These are phyloP conservation scores for Penicillium fimorum DNA, from an alignment of 495 filamentous ascomycete species.

Conservation along the genomic window DNA sequence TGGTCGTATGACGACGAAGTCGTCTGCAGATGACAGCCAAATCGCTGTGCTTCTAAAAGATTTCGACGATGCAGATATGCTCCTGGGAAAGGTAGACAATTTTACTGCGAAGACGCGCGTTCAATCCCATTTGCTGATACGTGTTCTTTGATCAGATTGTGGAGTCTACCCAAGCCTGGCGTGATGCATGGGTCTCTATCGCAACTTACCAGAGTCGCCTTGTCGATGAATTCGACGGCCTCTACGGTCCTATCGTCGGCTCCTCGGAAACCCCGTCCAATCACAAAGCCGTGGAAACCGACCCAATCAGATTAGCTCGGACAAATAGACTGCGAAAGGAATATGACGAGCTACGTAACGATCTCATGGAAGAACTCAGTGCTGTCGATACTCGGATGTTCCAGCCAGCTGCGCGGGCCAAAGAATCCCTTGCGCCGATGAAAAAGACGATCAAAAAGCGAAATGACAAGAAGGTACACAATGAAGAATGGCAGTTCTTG, in stretches of 20 bases:
- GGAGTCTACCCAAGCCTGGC: slow-evolving; percentile 77
- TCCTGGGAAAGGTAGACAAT: slow-evolving; percentile 64
- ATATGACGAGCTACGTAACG: slow-evolving; percentile 72
- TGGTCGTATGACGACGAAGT: slow-evolving; percentile 62
- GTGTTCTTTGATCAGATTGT: slow-evolving; percentile 59
- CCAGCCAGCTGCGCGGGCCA: slow-evolving; percentile 68
- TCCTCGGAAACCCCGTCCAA: slow-evolving; percentile 51
- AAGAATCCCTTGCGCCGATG: slow-evolving; percentile 68
- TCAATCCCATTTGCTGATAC: slow-evolving; percentile 5
- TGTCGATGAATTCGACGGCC: slow-evolving; percentile 66
- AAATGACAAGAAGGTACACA: slow-evolving; percentile 74
- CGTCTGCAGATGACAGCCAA: slow-evolving; percentile 74
- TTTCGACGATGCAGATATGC: slow-evolving; percentile 79
- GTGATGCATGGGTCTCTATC: slow-evolving; percentile 79
- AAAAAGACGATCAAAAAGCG: slow-evolving; percentile 91
- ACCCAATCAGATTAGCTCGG: slow-evolving; percentile 60
- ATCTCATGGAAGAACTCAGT: slow-evolving; percentile 70
- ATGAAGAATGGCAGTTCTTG: background rate
- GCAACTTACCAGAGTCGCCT: slow-evolving; percentile 68
- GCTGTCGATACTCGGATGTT: slow-evolving; percentile 73
- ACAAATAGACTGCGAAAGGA: slow-evolving; percentile 65
- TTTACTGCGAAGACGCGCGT: slow-evolving; percentile 8
- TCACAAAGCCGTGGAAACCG: slow-evolving; percentile 58
- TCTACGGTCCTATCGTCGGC: slow-evolving; percentile 82
- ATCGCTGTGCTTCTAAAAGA: slow-evolving; percentile 75